Percentiles rank a stretch among this genome's conserved stretches.
Evolutionary conservation across 1,139 yeast genomes (phyloP).

Genomic region (Pneumocystis oryctolagi): DNA sequence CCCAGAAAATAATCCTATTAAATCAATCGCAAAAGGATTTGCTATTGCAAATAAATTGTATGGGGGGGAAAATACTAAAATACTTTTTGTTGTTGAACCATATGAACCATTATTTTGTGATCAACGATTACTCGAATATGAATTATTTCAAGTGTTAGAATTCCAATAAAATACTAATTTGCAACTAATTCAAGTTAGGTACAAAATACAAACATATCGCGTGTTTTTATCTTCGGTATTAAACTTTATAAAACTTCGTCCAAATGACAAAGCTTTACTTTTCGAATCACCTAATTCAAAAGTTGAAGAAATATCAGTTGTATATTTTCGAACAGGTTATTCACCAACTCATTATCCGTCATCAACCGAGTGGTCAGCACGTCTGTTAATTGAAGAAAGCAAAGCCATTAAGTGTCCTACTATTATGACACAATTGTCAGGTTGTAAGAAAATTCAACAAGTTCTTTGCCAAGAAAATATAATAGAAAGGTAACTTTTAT

Average conservation of each 20-base stretch:
- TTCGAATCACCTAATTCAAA: background rate
- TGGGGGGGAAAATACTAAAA: conserved; percentile 31
- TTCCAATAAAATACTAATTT: background rate
- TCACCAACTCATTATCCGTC: conserved; percentile 58
- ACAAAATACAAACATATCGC: background rate
- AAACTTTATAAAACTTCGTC: background rate
- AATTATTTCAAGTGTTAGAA: conserved; percentile 31
- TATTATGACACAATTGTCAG: conserved; percentile 72
- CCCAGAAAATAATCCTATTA: conserved; percentile 53
- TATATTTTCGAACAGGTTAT: conserved; percentile 81
- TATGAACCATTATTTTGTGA: conserved; percentile 81
- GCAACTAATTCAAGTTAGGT: background rate
- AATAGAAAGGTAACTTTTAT: conserved; percentile 33
- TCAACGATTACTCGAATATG: conserved; percentile 70
- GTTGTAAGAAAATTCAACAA: conserved; percentile 88
- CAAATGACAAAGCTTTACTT: background rate
- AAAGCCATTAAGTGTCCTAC: conserved; percentile 85
- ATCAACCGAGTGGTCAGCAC: conserved; percentile 57
- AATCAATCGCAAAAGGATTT: conserved; percentile 52
- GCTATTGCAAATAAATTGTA: conserved; percentile 51
- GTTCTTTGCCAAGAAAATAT: conserved; percentile 45
- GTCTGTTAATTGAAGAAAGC: conserved; percentile 56
- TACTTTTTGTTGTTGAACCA: conserved; percentile 70
- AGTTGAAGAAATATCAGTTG: conserved; percentile 60
- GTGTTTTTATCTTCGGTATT: background rate